These are phyloP conservation scores for Lunasporangiospora selenospora DNA, from an alignment of 192 early-diverging fungal genomes.

Conservation along the genomic window DNA sequence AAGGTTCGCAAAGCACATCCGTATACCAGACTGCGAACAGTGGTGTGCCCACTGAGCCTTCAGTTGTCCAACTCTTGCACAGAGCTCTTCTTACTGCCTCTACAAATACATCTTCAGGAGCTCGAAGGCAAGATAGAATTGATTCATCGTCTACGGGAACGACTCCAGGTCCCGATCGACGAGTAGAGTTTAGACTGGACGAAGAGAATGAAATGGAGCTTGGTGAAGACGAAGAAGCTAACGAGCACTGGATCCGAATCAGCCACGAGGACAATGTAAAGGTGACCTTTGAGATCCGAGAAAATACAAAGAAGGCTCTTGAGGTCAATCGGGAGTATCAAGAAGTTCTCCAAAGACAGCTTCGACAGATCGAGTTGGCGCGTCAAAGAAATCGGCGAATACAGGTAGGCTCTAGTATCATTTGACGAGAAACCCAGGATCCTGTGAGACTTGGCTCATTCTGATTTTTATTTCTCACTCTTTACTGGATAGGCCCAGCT, in stretches of 20 bases:
- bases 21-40: too few species aligned
- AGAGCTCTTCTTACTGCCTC: too few species aligned
- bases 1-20: too few species aligned
- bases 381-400: slow-evolving; percentile 53
- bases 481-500: slow-evolving; percentile 13
- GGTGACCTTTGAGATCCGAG: slow-evolving; percentile 7
- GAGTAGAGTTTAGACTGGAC: too few species aligned
- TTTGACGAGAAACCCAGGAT: background rate
- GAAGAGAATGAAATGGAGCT: too few species aligned
- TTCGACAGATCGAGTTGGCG: slow-evolving; percentile 56
- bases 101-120: too few species aligned
- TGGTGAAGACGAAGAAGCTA: background rate
- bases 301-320: slow-evolving; percentile 37
- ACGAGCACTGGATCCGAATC: background rate
- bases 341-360: slow-evolving; percentile 43
- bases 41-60: too few species aligned
- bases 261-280: background rate
- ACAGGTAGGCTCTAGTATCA: slow-evolving; percentile 34
- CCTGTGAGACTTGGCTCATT: background rate
- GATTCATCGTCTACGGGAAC: too few species aligned
- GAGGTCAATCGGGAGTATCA: slow-evolving; percentile 56
- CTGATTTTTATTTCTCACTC: too few species aligned
- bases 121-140: too few species aligned
- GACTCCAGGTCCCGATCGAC: too few species aligned
- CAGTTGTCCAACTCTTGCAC: too few species aligned